A percentile compares a stretch with the other conserved stretches of the same genome.
These are phyloP conservation scores for Trichothecium sympodiale DNA, from an alignment of 2,329 filamentous ascomycete species.

Conservation along the genomic window DNA sequence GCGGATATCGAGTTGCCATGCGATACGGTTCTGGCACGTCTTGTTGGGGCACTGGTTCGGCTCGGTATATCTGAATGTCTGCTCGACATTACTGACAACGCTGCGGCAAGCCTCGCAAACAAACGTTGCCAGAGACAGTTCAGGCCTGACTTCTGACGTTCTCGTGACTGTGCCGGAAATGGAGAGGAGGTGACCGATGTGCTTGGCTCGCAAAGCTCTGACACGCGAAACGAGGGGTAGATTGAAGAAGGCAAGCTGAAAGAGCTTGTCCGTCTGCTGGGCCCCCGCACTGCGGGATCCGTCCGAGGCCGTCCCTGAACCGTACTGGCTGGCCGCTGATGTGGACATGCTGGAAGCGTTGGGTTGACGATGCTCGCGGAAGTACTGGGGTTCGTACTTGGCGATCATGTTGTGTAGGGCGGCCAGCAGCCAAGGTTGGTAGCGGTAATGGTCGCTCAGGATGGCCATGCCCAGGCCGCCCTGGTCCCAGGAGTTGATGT, in stretches of 20 bases:
- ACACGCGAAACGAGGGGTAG: slow-evolving; percentile 78
- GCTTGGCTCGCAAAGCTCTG: slow-evolving; percentile 73
- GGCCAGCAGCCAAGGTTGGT: slow-evolving; percentile 80
- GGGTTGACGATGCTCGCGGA: slow-evolving; percentile 80
- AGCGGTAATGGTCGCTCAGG: slow-evolving; percentile 86
- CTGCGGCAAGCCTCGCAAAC: slow-evolving; percentile 79
- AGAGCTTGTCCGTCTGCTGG: slow-evolving; percentile 94
- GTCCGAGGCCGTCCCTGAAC: slow-evolving; percentile 52
- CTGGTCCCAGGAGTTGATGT: slow-evolving; percentile 67
- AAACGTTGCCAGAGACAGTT: slow-evolving; percentile 86
- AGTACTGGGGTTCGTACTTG: slow-evolving; percentile 90
- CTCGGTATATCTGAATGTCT: slow-evolving; percentile 95
- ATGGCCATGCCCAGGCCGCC: slow-evolving; percentile 78
- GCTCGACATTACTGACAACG: slow-evolving; percentile 82
- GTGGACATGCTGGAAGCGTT: slow-evolving; percentile 63
- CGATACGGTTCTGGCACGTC: slow-evolving; percentile 76
- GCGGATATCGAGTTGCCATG: slow-evolving; percentile 94
- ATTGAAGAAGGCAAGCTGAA: slow-evolving; percentile 88
- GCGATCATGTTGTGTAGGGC: slow-evolving; percentile 87
- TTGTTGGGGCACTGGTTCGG: slow-evolving; percentile 88
- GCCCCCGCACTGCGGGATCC: slow-evolving; percentile 74
- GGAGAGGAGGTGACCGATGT: slow-evolving; percentile 86
- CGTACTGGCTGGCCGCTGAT: slow-evolving; percentile 52
- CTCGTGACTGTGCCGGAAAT: slow-evolving; percentile 95
- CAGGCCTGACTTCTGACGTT: slow-evolving; percentile 92